phyloP scores from a whole-genome alignment of 306 rosid genomes.

The Biancaea sappan region DNA sequence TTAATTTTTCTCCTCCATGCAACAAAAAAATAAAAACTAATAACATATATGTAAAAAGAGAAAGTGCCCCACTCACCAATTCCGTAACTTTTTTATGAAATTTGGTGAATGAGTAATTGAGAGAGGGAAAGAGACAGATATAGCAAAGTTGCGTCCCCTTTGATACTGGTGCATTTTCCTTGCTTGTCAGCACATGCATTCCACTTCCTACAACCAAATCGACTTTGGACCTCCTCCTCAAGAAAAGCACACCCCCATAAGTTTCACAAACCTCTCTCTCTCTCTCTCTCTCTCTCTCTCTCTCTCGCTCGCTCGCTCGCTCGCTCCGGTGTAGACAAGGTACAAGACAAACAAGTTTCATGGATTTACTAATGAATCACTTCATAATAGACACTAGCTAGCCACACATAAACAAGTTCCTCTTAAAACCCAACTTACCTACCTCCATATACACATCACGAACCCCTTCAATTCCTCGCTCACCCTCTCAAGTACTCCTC shows the following conservation, averaged over 20 bases:
- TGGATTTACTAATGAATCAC: constrained; percentile 25
- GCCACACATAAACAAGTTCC: no score
- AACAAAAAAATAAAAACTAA: background rate
- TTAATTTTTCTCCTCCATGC: constrained; percentile 14
- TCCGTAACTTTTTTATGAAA: constrained; percentile 44
- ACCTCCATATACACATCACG: background rate
- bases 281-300: constrained; percentile 27
- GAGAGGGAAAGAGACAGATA: constrained; percentile 32
- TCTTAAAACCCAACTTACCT: no score
- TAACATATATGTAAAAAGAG: constrained; percentile 46
- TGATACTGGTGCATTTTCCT: constrained; percentile 79
- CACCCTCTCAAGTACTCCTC: no score
- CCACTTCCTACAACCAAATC: constrained; percentile 96
- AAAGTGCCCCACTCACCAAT: constrained; percentile 68
- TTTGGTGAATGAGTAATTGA: constrained; percentile 46
- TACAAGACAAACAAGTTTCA: background rate
- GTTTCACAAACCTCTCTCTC: constrained; percentile 48
- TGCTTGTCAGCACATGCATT: constrained; percentile 98
- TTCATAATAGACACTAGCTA: constrained; percentile 20
- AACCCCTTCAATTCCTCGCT: no score
- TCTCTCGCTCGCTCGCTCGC: background rate
- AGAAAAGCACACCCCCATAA: constrained; percentile 88
- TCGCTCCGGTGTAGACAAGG: constrained; percentile 1
- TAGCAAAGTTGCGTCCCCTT: constrained; percentile 87
- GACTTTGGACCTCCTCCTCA: constrained; percentile 86